Evolutionary conservation across 1,284 basidiomycete genomes (phyloP).

Genomic region (Microbotryum violaceum): DNA sequence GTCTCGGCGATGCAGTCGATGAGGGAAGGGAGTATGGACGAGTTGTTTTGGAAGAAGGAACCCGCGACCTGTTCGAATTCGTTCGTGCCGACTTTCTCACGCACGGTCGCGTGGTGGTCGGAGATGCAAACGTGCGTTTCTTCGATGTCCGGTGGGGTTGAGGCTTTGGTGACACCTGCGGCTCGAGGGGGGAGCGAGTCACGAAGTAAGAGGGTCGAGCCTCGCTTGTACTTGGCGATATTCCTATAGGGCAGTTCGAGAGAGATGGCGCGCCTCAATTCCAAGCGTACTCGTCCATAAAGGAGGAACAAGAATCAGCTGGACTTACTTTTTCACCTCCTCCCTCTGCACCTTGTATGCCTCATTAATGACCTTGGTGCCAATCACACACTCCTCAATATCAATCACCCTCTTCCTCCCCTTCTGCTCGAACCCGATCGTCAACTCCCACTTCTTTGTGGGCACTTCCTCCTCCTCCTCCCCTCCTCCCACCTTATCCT

Average conservation of each 20-base stretch:
- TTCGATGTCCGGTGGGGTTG: constrained; percentile 4
- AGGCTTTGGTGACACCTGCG: constrained; percentile 8
- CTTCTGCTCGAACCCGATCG: constrained; percentile 83
- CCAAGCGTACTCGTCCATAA: background rate
- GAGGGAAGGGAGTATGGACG: constrained; percentile 75
- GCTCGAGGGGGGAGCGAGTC: constrained; percentile 53
- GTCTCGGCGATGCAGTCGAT: constrained; percentile 71
- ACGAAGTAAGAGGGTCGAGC: constrained; percentile 82
- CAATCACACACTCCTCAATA: constrained; percentile 96
- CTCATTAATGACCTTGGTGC: constrained; percentile 63
- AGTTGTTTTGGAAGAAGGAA: constrained; percentile 98
- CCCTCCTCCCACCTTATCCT: constrained; percentile 28
- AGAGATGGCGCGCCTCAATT: background rate
- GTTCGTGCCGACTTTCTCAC: constrained; percentile 73
- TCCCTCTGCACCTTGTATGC: constrained; percentile 58
- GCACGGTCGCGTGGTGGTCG: constrained; percentile 69
- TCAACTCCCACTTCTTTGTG: constrained; percentile 44
- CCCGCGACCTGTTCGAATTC: constrained; percentile 74
- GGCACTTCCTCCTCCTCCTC: constrained; percentile 16
- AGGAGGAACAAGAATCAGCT: background rate
- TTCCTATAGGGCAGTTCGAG: constrained; percentile 48
- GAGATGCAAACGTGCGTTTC: constrained; percentile 68
- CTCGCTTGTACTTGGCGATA: constrained; percentile 72
- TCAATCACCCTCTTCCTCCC: constrained; percentile 73
- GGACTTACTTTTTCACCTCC: constrained; percentile 59